A percentile compares a stretch with the other conserved stretches of the same genome.
phyloP scores from a whole-genome alignment of 352 stramenopile genomes.

The Globisporangium paddicum region DNA sequence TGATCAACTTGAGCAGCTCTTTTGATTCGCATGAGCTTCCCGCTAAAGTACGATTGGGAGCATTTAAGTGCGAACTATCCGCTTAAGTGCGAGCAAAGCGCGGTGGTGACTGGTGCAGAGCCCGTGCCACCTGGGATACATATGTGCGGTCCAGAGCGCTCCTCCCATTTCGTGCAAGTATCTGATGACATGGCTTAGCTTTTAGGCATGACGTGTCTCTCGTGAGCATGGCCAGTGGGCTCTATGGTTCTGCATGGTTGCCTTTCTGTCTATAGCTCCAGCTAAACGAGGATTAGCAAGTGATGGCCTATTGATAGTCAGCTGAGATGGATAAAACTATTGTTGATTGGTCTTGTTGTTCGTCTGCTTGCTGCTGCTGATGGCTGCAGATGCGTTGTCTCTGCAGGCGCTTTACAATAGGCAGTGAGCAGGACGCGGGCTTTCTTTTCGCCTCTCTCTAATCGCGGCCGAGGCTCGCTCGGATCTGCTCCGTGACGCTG shows the following conservation, averaged over 20 bases:
- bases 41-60: constrained; percentile 4
- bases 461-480: constrained; percentile 55
- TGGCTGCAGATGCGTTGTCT: neutral
- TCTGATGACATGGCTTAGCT: constrained; percentile 15
- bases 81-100: neutral
- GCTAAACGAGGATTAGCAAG: neutral
- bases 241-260: neutral
- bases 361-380: neutral
- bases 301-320: neutral
- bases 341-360: neutral
- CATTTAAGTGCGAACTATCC: too few relatives aligned
- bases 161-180: neutral
- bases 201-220: neutral
- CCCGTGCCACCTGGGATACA: neutral
- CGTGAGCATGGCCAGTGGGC: neutral
- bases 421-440: too few relatives aligned
- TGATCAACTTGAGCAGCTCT: neutral
- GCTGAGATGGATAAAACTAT: neutral
- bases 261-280: neutral
- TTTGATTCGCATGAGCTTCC: neutral
- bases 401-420: neutral
- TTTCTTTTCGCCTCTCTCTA: constrained; percentile 29
- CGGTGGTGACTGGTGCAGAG: constrained; percentile 4
- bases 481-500: constrained; percentile 83
- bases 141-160: constrained; percentile 9